These are phyloP conservation scores for Cyclotella distinguenda DNA, from an alignment of 108 stramenopile species.

Conservation along the genomic window DNA sequence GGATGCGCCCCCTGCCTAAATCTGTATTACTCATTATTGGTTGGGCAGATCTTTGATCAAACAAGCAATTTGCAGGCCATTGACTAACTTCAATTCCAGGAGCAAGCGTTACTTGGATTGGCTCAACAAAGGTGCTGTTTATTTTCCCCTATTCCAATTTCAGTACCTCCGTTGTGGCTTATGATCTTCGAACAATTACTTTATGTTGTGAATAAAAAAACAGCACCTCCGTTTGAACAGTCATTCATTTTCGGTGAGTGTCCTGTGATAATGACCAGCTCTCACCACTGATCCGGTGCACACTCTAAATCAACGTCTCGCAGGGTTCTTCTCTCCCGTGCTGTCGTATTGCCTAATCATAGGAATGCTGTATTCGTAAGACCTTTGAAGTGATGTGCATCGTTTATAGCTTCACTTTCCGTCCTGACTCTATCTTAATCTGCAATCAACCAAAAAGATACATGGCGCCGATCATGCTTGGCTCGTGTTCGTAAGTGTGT, in stretches of 20 bases:
- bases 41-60: conserved; percentile 22
- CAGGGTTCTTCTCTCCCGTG: conserved; percentile 30
- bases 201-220: too few relatives aligned
- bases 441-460: conserved; percentile 19
- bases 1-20: too few relatives aligned
- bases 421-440: conserved; percentile 29
- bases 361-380: conserved; percentile 41
- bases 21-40: background rate
- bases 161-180: too few relatives aligned
- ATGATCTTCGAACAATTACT: too few relatives aligned
- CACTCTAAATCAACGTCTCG: background rate
- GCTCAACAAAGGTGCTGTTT: conserved; percentile 33
- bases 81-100: conserved; percentile 31
- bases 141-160: too few relatives aligned
- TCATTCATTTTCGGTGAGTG: conserved; percentile 33
- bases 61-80: conserved; percentile 34
- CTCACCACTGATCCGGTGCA: too few relatives aligned
- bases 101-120: conserved; percentile 34
- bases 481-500: too few relatives aligned
- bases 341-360: conserved; percentile 43
- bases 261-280: too few relatives aligned
- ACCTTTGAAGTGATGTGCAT: background rate
- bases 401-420: background rate
- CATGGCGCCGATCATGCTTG: conserved; percentile 39
- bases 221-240: conserved; percentile 28